Evolutionary conservation across 208 protist genomes (phyloP), one percentile per base, ranked within the genome.

Genomic region (Endotrypanum monterogeii): DNA sequence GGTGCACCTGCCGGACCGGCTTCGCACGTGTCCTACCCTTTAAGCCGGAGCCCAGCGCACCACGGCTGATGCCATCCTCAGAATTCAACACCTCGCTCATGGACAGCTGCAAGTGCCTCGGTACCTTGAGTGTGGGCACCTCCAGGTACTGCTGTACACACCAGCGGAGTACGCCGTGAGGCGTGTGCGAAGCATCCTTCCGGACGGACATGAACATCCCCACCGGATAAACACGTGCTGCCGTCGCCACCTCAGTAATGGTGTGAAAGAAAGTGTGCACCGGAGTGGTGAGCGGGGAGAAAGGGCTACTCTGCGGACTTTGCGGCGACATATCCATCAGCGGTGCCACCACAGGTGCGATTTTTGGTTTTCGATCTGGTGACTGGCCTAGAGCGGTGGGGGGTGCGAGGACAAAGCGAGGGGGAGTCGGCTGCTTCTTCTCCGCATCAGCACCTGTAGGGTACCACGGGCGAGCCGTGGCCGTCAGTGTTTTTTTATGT

Each of bases 191-290:
- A 25, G 90, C 89, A 71, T 95, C 90, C 28, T 83, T 79, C 44
- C 92, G 90, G 11, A 87, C 83, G 7, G 88, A 94, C 73, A 92
- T 70, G 69, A 94, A 95, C 92, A 94, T 94, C 51, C 91, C 87
- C 32, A 91, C 50, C 28, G 92, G 84, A 67, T 96, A 96, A 32
- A 90, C 81, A 2, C 83, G 73, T 41, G 32, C 72, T 25, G 65
- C 73, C 37, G 78, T 85, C 12, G 92, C 92, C 23, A 74, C 71
- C 25, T 89, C 76, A 41, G 83, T 91, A 78, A 94, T 91, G 73
- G 61, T 83, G 82, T 93, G 83, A 46, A 85, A 91, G 61, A 82
- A 87, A 12, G 76, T 83, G 63, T 65, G 83, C 56, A 94, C 79
- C 0, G 82, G 82, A 25, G 80, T 87, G 32, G 74, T 84, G 50